Conservation (phyloP, 371 early-diverging fungal genomes). For the Syncephalis plumigaleata region DNA sequence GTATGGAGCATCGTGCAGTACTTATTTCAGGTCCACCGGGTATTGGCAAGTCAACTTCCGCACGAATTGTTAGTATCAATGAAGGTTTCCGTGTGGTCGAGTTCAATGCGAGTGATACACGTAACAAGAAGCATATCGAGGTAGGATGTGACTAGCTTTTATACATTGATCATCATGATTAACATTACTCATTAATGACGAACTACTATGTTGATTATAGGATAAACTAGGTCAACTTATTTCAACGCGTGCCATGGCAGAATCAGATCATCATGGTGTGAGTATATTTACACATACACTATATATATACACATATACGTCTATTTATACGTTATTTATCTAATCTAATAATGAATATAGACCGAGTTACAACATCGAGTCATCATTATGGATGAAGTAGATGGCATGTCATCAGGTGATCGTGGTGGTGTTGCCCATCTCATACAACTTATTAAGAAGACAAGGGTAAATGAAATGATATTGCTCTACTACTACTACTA, state of each 20-base stretch:
- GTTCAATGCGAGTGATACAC: slow-evolving; percentile 97
- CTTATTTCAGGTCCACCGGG: slow-evolving; percentile 97
- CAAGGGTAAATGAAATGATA: slow-evolving; percentile 30
- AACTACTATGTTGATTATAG: background rate
- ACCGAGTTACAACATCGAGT: slow-evolving; percentile 12
- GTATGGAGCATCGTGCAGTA: slow-evolving; percentile 42
- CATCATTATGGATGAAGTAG: slow-evolving; percentile 99
- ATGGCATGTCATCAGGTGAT: slow-evolving; percentile 99
- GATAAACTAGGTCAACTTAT: background rate
- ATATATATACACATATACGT: too few relatives aligned
- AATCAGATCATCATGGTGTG: too few relatives aligned
- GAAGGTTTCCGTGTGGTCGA: slow-evolving; percentile 83
- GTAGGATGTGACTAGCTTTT: too few relatives aligned
- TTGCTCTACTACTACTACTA: background rate
- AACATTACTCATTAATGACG: background rate
- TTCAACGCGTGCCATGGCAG: too few relatives aligned
- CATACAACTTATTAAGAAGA: slow-evolving; percentile 77
- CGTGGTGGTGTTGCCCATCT: slow-evolving; percentile 94
- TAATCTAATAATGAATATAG: too few relatives aligned
- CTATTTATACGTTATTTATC: too few relatives aligned
- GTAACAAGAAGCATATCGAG: slow-evolving; percentile 78
- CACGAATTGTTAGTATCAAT: slow-evolving; percentile 67
- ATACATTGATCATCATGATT: background rate
- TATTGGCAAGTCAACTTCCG: slow-evolving; percentile 97
- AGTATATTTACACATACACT: too few relatives aligned